Base-by-base conservation (phyloP, 2,329 filamentous ascomycete genomes). In the Tolypocladium pustulatum region DNA sequence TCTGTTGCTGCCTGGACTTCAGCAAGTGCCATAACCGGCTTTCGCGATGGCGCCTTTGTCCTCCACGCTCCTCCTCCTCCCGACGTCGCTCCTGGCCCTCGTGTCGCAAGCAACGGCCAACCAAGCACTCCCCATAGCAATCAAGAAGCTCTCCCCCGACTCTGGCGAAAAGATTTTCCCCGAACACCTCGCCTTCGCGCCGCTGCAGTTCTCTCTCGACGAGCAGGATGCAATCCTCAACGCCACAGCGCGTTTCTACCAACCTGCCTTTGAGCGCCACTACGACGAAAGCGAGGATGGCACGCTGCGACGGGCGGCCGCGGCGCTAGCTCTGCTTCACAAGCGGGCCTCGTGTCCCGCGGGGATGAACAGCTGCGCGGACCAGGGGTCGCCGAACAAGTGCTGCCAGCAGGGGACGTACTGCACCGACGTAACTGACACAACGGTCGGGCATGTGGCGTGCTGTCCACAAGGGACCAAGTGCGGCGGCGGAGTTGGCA, bases 111-210 rank as follows among this genome's bases (percentile, higher is more conserved):
- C 69, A 61, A 59, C 70, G 2, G 73, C 74, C 37, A 70, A 71
- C 34, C 68, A 67, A 56, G 60, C 60, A 22, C 64, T 72, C 7
- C 87, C 87, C 0, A 80, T 82, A 1, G 88, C 83, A 0, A 78
- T 92, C 58, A 83, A 82, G 68, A 91, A 91, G 68, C 89, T 92
- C 82, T 78, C 83, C 54, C 78, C 78, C 6, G 85, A 91, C 67
- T 81, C 84, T 55, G 82, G 82, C 60, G 87, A 90, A 68, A 94
- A 90, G 78, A 87, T 93, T 68, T 83, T 86, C 64, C 75, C 86
- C 58, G 81, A 89, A 52, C 87, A 90, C 69, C 86, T 78, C 63
- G 78, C 76, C 62, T 83, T 83, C 64, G 64, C 71, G 38, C 61
- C 70, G 2, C 59, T 70, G 1, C 66, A 66, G 2, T 65, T 66